Conservation (phyloP, 2,329 filamentous ascomycete genomes). For the Xylariaceae sp. region DNA sequence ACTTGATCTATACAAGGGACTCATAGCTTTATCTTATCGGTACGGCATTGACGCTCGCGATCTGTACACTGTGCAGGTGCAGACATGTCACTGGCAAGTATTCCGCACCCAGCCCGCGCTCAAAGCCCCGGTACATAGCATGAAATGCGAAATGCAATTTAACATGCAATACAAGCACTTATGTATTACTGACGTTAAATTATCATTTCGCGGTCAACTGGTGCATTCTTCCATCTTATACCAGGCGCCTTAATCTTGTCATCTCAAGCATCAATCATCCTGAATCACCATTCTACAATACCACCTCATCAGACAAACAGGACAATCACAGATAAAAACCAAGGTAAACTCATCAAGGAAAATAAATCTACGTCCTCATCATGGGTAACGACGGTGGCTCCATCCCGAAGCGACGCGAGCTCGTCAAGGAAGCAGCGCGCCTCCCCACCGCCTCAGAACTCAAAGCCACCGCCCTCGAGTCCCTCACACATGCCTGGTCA, state of each 20-base stretch:
- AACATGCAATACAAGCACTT: too few relatives aligned
- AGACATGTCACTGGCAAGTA: too few relatives aligned
- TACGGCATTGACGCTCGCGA: neutral
- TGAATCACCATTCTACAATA: neutral
- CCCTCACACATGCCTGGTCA: slow-evolving; percentile 79
- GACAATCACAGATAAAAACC: neutral
- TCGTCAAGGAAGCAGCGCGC: slow-evolving; percentile 88
- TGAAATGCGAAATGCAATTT: too few relatives aligned
- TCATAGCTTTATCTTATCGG: slow-evolving; percentile 26
- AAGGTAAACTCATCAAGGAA: neutral
- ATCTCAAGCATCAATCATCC: neutral
- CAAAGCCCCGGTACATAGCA: too few relatives aligned
- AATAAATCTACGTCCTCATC: neutral
- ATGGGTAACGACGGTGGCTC: slow-evolving; percentile 99
- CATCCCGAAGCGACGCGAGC: slow-evolving; percentile 90
- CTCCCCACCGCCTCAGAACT: slow-evolving; percentile 76
- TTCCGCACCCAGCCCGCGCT: too few relatives aligned
- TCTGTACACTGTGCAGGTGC: too few relatives aligned
- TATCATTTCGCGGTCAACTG: too few relatives aligned
- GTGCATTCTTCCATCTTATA: too few relatives aligned
- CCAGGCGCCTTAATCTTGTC: neutral
- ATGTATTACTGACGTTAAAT: too few relatives aligned
- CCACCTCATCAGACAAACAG: neutral
- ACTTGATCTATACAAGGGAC: neutral
- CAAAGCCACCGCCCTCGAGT: slow-evolving; percentile 82